A percentile compares a stretch with the other conserved stretches of the same genome.
These are phyloP conservation scores for Polymyxa betae DNA, from an alignment of 208 protist species.

Conservation along the genomic window DNA sequence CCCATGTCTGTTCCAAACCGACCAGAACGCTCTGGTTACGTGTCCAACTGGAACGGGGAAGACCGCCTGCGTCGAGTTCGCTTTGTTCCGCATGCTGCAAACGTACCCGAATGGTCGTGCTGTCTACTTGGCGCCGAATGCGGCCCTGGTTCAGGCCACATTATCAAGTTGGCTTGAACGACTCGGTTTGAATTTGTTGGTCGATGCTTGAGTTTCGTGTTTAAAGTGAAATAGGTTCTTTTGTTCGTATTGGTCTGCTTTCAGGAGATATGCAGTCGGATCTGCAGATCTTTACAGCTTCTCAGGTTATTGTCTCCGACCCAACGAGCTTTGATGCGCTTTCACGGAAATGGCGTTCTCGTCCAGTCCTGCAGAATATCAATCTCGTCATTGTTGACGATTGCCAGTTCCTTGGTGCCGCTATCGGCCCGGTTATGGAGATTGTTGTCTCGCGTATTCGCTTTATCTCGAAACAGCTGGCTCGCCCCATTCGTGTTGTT, in stretches of 20 bases:
- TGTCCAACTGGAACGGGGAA: slow-evolving; percentile 82
- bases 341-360: slow-evolving; percentile 80
- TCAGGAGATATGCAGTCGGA: slow-evolving; percentile 75
- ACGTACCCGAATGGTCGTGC: slow-evolving; percentile 63
- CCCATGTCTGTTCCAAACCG: slow-evolving; percentile 71
- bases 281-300: slow-evolving; percentile 70
- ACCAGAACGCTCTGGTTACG: slow-evolving; percentile 77
- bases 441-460: slow-evolving; percentile 79
- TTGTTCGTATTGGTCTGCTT: slow-evolving; percentile 69
- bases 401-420: slow-evolving; percentile 73
- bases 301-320: slow-evolving; percentile 73
- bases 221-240: slow-evolving; percentile 58
- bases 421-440: slow-evolving; percentile 73
- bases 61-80: slow-evolving; percentile 83
- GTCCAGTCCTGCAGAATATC: slow-evolving; percentile 74
- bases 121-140: slow-evolving; percentile 77
- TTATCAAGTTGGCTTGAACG: neutral
- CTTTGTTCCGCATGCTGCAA: slow-evolving; percentile 72
- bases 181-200: no score
- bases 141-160: neutral
- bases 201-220: no score
- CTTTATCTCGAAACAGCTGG: slow-evolving; percentile 77
- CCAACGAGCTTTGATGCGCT: slow-evolving; percentile 81
- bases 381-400: slow-evolving; percentile 80
- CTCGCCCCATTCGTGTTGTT: slow-evolving; percentile 73